Evolutionary conservation across 306 rosid species (phyloP), one percentile per base, ranked within the genome.

Genomic region (Fagus sylvatica): DNA sequence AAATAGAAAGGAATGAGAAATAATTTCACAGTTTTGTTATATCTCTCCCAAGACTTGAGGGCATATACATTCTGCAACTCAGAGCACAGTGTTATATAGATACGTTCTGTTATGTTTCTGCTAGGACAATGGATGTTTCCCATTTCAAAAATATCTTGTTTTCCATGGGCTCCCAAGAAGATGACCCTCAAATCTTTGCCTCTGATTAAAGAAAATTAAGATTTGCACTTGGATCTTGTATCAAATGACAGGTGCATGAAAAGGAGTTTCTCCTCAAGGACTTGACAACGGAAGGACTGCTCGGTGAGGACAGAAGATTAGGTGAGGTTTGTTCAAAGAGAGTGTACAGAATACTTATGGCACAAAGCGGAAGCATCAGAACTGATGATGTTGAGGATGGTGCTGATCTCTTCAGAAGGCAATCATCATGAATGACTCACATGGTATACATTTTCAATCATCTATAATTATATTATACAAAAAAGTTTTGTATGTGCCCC

Each of bases 301-400:
- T 84, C 17, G 93, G 97, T 11, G 95, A 84, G 41, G 95, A 92
- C 72, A 80, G 98, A 88, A 95, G 93, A 82, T 51, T 91, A 53
- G 98, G 98, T 22, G 96, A 88, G 90, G 83, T 91, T 66, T 95
- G 98, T 81, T 95, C 98, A 12, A 95, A 86, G 89, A 88, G 98
- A 76, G 94, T 92, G 78, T 92, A 90, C 69, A 88, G 97, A 87
- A 78, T 95, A 78, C 89, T 92, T 13, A 89, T 87, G 95, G 97
- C 95, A 4, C 89, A 88, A 76, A 88, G 84, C 36, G 98, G 97
- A 83, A 55, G 84, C 80, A 87, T 83, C 75, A 88, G 76, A 85
- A 91, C 98, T 32, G 97, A 92, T 53, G 98, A 95, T 74, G 87
- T 90, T 5, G 97, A 92, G 90, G 87, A 92, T 74, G 97, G 97